A percentile compares a stretch with the other conserved stretches of the same genome.
phyloP scores from a whole-genome alignment of 345 rosid species.

The Eucalyptus cloeziana region DNA sequence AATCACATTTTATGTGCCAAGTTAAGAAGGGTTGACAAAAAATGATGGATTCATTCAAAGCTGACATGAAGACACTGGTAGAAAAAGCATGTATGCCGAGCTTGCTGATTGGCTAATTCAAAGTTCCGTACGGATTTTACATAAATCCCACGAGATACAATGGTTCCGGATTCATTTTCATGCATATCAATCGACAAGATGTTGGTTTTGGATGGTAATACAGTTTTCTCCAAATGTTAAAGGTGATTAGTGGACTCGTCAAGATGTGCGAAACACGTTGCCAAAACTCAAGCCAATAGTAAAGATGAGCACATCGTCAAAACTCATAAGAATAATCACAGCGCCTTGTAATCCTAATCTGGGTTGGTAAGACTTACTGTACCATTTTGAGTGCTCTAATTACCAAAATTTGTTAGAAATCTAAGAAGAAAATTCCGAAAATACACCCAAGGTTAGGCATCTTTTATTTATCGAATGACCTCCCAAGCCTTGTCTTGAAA shows the following conservation, averaged over 20 bases:
- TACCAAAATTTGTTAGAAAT: not conserved
- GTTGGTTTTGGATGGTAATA: not conserved
- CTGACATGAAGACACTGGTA: not conserved
- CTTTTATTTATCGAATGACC: not conserved
- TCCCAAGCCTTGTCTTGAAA: not conserved
- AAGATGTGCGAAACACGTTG: not conserved
- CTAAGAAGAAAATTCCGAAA: not conserved
- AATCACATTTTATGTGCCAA: not conserved
- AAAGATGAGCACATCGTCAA: not conserved
- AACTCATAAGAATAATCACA: not conserved
- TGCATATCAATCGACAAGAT: not conserved
- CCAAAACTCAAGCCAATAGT: not conserved
- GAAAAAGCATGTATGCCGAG: not conserved
- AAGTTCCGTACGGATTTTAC: not conserved
- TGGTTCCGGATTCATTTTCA: not conserved
- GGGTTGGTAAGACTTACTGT: not conserved
- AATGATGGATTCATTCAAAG: not conserved
- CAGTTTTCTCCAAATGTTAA: not conserved
- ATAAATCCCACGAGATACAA: not conserved
- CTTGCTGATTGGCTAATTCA: not conserved
- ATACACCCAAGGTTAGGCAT: not conserved
- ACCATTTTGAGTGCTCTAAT: not conserved
- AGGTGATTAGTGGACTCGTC: not conserved
- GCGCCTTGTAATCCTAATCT: not conserved
- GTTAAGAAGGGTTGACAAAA: not conserved